phyloP scores from a whole-genome alignment of 1,139 yeast species.

The Suhomyces maxii region DNA sequence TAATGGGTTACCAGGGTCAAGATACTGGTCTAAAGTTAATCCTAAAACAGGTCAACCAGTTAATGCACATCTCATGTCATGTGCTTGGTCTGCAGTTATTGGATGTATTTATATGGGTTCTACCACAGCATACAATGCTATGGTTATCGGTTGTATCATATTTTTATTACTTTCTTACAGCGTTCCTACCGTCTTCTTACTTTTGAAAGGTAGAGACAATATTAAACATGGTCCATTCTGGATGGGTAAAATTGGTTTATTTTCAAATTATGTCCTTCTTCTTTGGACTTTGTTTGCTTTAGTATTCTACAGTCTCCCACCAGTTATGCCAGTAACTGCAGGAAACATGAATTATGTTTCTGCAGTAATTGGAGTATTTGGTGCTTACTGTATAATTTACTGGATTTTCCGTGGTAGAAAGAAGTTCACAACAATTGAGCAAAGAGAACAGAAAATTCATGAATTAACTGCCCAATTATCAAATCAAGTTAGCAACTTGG shows the following conservation, averaged over 20 bases:
- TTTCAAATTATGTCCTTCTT: conserved; percentile 25
- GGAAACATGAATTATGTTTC: conserved; percentile 49
- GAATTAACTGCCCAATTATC: conserved; percentile 30
- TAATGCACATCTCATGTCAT: conserved; percentile 38
- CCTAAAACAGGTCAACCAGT: conserved; percentile 34
- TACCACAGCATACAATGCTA: conserved; percentile 43
- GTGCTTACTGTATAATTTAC: conserved; percentile 32
- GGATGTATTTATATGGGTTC: conserved; percentile 46
- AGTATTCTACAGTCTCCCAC: conserved; percentile 45
- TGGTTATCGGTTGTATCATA: conserved; percentile 39
- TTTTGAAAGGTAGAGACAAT: conserved; percentile 36
- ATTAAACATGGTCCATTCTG: conserved; percentile 49
- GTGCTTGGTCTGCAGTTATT: conserved; percentile 36
- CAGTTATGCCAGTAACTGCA: conserved; percentile 45
- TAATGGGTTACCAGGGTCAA: conserved; percentile 42
- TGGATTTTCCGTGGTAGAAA: conserved; percentile 42
- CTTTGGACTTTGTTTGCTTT: conserved; percentile 44
- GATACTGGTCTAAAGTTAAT: conserved; percentile 34
- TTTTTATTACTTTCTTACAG: conserved; percentile 37
- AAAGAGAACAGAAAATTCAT: conserved; percentile 25
- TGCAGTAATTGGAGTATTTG: conserved; percentile 40
- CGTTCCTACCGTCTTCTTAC: conserved; percentile 34
- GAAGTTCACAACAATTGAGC: conserved; percentile 27
- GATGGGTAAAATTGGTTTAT: conserved; percentile 36
- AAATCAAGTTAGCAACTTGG: conserved; percentile 27